phyloP scores from a whole-genome alignment of 768 basidiomycete genomes.

The Trametes cinnabarina region DNA sequence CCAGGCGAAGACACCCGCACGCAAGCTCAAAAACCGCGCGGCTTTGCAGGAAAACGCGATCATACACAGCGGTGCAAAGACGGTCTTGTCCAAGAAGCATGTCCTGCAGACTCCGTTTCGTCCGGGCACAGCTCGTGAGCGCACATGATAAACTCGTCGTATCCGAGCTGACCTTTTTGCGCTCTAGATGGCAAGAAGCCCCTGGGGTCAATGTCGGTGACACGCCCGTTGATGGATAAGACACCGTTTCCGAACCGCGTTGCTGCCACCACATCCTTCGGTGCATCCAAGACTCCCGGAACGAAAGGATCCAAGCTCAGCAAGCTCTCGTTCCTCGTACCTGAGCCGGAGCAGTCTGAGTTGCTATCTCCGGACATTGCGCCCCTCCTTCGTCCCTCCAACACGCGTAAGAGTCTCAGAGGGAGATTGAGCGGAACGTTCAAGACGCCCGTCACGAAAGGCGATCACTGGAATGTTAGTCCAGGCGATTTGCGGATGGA shows the following conservation, averaged over 20 bases:
- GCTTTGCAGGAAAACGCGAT: conserved; percentile 51
- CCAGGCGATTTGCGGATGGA: conserved; percentile 45
- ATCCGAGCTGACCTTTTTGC: not conserved
- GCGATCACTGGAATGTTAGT: conserved; percentile 75
- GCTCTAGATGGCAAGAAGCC: conserved; percentile 27
- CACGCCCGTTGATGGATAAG: conserved; percentile 66
- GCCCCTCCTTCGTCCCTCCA: conserved; percentile 59
- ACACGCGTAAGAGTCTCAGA: conserved; percentile 61
- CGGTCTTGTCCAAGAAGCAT: conserved; percentile 45
- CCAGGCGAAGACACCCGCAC: conserved; percentile 55
- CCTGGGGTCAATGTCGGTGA: conserved; percentile 10
- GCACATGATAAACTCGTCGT: not conserved
- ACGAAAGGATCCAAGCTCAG: conserved; percentile 33
- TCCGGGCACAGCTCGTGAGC: conserved; percentile 30
- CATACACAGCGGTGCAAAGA: conserved; percentile 36
- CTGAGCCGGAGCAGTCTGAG: conserved; percentile 24
- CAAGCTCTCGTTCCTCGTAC: conserved; percentile 34
- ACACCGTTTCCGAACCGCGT: conserved; percentile 72
- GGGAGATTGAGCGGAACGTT: conserved; percentile 52
- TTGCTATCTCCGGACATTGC: conserved; percentile 30
- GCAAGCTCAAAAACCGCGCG: conserved; percentile 37
- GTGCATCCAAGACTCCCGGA: conserved; percentile 31
- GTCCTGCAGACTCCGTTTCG: conserved; percentile 36
- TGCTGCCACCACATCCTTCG: conserved; percentile 31
- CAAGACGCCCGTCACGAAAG: conserved; percentile 64